Base-by-base conservation (phyloP, 345 rosid genomes). In the Eucalyptus sp. region DNA sequence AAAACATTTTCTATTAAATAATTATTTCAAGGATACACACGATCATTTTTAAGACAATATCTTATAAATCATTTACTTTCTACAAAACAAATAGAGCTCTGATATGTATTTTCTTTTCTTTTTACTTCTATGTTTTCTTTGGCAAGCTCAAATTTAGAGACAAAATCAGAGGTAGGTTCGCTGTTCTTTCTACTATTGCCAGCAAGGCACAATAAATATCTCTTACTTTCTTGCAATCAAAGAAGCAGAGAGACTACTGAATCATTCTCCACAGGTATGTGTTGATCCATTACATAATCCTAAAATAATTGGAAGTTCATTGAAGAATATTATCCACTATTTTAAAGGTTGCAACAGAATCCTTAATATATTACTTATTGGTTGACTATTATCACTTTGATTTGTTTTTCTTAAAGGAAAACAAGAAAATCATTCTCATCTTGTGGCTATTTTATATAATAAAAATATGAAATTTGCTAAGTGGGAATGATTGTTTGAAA, bases 101-200 rank as follows among this genome's bases (percentile, higher is more conserved):
- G 2, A 9, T 56, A 27, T 62, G 15, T 29, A 62, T 62, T 62
- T 62, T 29, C 0, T 60, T 60, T 60, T 27, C 31, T 13, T 62
- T 62, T 27, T 60, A 11, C 4, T 13, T 62, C 31, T 6, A 62
- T 62, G 31, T 62, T 62, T 5, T 8, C 15, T 62, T 62, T 62
- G n/a, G 31, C 68, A 62, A 11, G 68, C 94, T 95, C 88, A 96
- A 90, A 92, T 91, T 95, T 96, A 95, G n/a, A 93, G 84, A 8
- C 96, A 96, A 86, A 97, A 60, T 60, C 3, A 60, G 7, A 60
- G n/a, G n/a, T 11, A 13, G 15, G 68, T 71, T 20, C 94, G 79
- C 87, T 14, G 2, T 64, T 7, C 5, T 64, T 64, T 64, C 10
- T 33, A n/a, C 17, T 64, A 64, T 64, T 7, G 10, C 10, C 1